Percentiles rank a stretch among this genome's conserved stretches.
phyloP scores from a whole-genome alignment of 2,329 filamentous ascomycete genomes.

The Verticillium tricorpus region DNA sequence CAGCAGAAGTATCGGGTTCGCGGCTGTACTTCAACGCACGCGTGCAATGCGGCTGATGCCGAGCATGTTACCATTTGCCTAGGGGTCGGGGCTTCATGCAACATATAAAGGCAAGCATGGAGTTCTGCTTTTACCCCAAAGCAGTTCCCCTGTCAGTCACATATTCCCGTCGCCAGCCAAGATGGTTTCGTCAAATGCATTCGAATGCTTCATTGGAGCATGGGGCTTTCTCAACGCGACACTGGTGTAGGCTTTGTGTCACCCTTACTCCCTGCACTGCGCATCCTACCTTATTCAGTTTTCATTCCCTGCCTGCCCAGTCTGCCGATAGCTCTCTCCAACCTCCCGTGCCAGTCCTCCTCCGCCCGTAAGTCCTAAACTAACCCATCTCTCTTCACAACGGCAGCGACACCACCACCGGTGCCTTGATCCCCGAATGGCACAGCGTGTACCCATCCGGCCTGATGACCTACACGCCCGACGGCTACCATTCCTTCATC shows the following conservation, averaged over 20 bases:
- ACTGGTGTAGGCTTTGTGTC: neutral
- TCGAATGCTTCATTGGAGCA: constrained; percentile 1
- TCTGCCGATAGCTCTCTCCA: no score
- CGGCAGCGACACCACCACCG: neutral
- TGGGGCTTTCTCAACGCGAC: constrained; percentile 8
- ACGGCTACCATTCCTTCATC: constrained; percentile 5
- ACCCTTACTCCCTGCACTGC: neutral
- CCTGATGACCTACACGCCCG: neutral
- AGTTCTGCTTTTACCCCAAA: no score
- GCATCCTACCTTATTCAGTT: neutral
- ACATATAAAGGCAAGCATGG: no score
- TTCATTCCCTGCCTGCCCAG: neutral
- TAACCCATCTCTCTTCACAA: neutral
- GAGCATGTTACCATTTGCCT: no score
- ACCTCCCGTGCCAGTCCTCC: no score
- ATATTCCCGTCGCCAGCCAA: no score
- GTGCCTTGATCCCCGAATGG: constrained; percentile 5
- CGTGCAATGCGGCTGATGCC: no score
- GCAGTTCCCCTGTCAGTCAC: no score
- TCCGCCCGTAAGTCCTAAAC: neutral
- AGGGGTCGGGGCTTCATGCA: no score
- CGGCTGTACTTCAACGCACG: no score
- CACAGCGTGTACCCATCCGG: constrained; percentile 7
- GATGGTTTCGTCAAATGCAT: no score
- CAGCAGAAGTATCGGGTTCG: no score